Conservation (phyloP, 2,329 filamentous ascomycete species). For the Colletotrichum graminicola region DNA sequence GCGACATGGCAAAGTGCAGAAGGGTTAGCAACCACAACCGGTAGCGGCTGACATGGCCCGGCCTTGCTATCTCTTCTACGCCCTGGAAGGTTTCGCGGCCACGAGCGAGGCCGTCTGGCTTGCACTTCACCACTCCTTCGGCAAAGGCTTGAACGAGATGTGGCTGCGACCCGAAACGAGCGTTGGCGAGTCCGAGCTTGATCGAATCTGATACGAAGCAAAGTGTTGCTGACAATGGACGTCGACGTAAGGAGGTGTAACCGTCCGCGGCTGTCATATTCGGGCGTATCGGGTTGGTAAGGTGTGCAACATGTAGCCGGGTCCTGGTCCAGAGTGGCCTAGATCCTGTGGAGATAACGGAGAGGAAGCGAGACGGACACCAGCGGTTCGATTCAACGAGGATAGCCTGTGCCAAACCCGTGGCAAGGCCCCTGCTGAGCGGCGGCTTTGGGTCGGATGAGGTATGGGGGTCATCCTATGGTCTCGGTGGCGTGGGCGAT, state of each 20-base stretch:
- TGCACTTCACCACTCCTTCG: neutral
- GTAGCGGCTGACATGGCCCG: neutral
- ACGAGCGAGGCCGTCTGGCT: neutral
- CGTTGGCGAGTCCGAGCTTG: neutral
- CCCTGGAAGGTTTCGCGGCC: neutral
- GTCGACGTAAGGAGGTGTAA: neutral
- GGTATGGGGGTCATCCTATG: neutral
- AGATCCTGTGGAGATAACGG: neutral
- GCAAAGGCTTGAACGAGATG: neutral
- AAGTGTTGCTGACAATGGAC: neutral
- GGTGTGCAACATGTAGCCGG: neutral
- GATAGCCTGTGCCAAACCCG: conserved; percentile 1
- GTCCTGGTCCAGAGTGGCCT: neutral
- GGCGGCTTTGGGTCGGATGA: conserved; percentile 1
- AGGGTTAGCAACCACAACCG: neutral
- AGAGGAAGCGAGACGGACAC: neutral
- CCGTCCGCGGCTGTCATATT: neutral
- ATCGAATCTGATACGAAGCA: neutral
- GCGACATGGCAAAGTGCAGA: neutral
- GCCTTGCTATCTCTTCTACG: neutral
- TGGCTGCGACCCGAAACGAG: neutral
- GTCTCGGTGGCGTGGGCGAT: neutral
- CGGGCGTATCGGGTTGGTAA: neutral
- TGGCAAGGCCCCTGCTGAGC: neutral
- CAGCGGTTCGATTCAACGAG: conserved; percentile 17